phyloP scores from a whole-genome alignment of 140 eudicot genomes.

The Bidens hawaiensis region DNA sequence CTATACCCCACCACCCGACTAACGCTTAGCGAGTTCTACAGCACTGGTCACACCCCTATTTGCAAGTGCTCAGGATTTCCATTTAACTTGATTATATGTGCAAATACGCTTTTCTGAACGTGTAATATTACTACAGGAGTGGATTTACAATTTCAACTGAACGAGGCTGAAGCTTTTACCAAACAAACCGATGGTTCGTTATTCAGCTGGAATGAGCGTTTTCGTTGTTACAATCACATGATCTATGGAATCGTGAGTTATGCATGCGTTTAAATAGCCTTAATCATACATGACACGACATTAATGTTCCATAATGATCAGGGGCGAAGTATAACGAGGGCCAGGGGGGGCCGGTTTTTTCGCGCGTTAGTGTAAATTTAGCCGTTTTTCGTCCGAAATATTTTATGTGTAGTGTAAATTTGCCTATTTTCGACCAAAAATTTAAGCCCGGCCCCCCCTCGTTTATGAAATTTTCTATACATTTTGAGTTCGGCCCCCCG shows the following conservation, averaged over 20 bases:
- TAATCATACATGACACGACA: neutral
- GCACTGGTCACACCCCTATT: no score
- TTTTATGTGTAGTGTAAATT: no score
- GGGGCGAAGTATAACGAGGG: no score
- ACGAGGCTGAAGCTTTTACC: conserved; percentile 72
- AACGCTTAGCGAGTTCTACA: no score
- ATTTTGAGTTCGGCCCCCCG: no score
- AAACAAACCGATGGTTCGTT: conserved; percentile 76
- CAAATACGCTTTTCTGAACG: neutral
- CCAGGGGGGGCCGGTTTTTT: no score
- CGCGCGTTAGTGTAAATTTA: no score
- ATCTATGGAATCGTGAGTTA: conserved; percentile 71
- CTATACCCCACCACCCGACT: no score
- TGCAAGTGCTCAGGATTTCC: neutral
- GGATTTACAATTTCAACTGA: conserved; percentile 78
- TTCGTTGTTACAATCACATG: conserved; percentile 64
- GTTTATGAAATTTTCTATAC: no score
- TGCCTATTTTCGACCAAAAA: no score
- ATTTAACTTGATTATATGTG: neutral
- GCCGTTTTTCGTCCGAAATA: no score
- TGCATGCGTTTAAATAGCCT: neutral
- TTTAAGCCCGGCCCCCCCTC: no score
- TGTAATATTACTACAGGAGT: conserved; percentile 50
- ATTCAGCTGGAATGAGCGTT: conserved; percentile 94
- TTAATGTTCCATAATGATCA: neutral